Percentiles rank a stretch among this genome's conserved stretches.
phyloP scores from a whole-genome alignment of 1,284 basidiomycete species.

The Microbotryum silenes-acaulis region DNA sequence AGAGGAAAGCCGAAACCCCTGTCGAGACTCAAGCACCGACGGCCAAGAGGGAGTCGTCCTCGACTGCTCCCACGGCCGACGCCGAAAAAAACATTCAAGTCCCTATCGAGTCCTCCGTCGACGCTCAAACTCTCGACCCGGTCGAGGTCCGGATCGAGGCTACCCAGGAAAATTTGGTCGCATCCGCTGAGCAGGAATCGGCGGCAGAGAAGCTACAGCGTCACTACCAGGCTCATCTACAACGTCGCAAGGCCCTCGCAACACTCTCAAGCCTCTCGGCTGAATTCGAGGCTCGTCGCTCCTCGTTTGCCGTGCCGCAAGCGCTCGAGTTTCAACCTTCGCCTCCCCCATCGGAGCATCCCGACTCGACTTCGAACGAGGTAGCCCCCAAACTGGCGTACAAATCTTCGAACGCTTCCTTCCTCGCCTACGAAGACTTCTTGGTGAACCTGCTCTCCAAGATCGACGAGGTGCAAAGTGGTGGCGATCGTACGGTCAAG shows the following conservation, averaged over 20 bases:
- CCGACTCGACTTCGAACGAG: not conserved
- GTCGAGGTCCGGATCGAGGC: not conserved
- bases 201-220: conserved; percentile 15
- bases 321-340: conserved; percentile 13
- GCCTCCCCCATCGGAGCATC: not conserved
- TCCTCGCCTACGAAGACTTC: conserved; percentile 54
- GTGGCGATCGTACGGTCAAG: conserved; percentile 54
- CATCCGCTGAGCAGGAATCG: conserved; percentile 80
- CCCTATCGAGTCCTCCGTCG: not conserved
- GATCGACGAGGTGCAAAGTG: conserved; percentile 59
- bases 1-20: too few species aligned
- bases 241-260: conserved; percentile 18
- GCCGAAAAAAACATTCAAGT: not conserved
- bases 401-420: conserved; percentile 51
- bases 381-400: conserved; percentile 43
- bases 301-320: conserved; percentile 10
- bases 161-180: too few species aligned
- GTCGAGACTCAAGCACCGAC: not conserved
- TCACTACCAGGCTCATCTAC: conserved; percentile 14
- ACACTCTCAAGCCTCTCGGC: conserved; percentile 11
- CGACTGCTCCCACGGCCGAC: not conserved
- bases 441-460: conserved; percentile 56
- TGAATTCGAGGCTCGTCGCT: conserved; percentile 6
- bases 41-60: not conserved
- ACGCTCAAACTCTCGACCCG: not conserved